These are phyloP conservation scores for Eutrema yunnanense DNA, from an alignment of 345 rosid genomes.

Conservation along the genomic window DNA sequence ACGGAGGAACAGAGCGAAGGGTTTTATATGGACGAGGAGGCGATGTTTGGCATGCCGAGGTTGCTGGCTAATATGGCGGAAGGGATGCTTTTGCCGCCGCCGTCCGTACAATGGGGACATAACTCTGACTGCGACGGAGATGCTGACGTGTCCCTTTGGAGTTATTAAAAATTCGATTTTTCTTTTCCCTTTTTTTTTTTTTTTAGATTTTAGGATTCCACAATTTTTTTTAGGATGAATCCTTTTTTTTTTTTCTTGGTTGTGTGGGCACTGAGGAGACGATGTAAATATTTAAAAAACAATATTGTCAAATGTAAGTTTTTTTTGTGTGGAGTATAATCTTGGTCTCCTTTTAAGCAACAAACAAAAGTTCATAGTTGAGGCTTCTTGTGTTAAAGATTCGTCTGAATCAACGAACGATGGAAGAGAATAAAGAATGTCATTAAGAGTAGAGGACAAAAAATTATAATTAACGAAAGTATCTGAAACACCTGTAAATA, in stretches of 20 bases:
- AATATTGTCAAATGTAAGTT: neutral
- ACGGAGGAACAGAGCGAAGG: conserved; percentile 12
- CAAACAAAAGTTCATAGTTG: too few species aligned
- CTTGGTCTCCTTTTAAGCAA: too few species aligned
- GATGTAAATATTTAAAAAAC: neutral
- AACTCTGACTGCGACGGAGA: conserved; percentile 27
- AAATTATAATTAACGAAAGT: too few species aligned
- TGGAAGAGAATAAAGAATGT: too few species aligned
- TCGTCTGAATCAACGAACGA: too few species aligned
- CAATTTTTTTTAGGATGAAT: neutral
- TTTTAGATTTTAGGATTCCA: neutral
- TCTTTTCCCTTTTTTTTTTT: neutral
- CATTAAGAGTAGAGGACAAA: too few species aligned
- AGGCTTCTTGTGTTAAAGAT: too few species aligned
- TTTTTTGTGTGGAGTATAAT: conserved; percentile 1
- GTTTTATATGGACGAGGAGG: conserved; percentile 55
- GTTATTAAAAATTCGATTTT: conserved; percentile 9
- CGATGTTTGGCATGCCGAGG: conserved; percentile 53
- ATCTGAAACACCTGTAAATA: too few species aligned
- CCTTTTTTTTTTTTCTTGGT: neutral
- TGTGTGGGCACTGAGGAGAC: neutral
- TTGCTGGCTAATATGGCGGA: conserved; percentile 59
- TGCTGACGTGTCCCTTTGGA: conserved; percentile 53
- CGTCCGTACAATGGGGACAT: conserved; percentile 23
- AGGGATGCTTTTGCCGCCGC: conserved; percentile 68